phyloP scores from a whole-genome alignment of 768 basidiomycete genomes.

The Lactarius akahatsu region DNA sequence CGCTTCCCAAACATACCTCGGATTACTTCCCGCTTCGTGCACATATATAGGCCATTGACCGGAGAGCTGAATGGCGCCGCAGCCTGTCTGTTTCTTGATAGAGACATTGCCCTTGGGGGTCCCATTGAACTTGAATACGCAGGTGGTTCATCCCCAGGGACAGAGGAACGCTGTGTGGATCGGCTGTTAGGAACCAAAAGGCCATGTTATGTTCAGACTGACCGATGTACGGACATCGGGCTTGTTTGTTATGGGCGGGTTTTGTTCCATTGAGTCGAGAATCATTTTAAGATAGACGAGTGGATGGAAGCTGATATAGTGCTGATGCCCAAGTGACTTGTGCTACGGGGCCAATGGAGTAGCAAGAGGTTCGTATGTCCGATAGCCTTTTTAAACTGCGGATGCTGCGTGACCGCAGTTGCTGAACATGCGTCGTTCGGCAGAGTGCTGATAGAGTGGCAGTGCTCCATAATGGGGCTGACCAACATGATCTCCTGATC shows the following conservation, averaged over 20 bases:
- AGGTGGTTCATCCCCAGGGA: neutral
- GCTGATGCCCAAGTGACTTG: neutral
- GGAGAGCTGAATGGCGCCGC: constrained; percentile 4
- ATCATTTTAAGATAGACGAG: constrained; percentile 9
- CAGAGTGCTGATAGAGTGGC: too few species aligned
- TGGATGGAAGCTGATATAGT: too few species aligned
- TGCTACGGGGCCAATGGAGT: neutral
- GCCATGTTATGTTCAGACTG: neutral
- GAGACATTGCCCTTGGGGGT: neutral
- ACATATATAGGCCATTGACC: constrained; percentile 22
- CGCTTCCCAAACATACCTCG: constrained; percentile 14
- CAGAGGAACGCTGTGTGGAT: neutral
- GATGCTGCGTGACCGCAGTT: neutral
- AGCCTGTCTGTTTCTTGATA: constrained; percentile 1
- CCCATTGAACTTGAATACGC: constrained; percentile 14
- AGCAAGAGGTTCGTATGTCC: neutral
- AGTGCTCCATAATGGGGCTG: too few species aligned
- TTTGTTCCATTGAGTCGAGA: neutral
- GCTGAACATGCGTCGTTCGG: too few species aligned
- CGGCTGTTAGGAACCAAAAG: neutral
- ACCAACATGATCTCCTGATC: too few species aligned
- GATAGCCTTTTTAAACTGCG: neutral
- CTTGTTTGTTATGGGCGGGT: neutral
- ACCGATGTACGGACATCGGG: neutral
- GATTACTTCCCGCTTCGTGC: constrained; percentile 9